These are phyloP conservation scores for Coemansia sp. DNA, from an alignment of 192 early-diverging fungal species.

Conservation along the genomic window DNA sequence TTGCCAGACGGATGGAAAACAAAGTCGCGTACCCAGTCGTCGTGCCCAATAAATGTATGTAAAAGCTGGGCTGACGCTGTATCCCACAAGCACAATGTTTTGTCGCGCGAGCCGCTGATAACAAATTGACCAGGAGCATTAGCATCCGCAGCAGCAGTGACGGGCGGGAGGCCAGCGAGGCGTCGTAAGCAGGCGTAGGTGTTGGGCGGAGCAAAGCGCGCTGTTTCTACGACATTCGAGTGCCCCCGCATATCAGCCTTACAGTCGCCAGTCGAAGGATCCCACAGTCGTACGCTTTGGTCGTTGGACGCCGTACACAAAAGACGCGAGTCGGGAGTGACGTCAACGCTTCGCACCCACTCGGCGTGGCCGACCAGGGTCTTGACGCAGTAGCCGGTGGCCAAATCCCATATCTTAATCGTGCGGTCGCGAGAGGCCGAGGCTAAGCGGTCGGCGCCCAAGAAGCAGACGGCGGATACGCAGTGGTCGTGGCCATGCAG, in stretches of 20 bases:
- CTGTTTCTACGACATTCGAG: constrained; percentile 93
- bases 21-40: constrained; percentile 90
- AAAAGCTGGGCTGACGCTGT: constrained; percentile 63
- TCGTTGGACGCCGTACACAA: constrained; percentile 82
- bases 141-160: constrained; percentile 39
- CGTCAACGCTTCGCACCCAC: constrained; percentile 81
- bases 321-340: constrained; percentile 67
- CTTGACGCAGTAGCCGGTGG: constrained; percentile 73
- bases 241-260: constrained; percentile 84
- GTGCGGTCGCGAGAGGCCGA: constrained; percentile 92
- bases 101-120: constrained; percentile 87
- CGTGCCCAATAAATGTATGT: constrained; percentile 81
- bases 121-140: constrained; percentile 65
- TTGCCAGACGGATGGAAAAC: constrained; percentile 83
- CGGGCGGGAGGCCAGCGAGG: constrained; percentile 60
- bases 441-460: constrained; percentile 76
- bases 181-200: constrained; percentile 68
- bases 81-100: constrained; percentile 89
- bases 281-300: constrained; percentile 87
- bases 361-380: constrained; percentile 80
- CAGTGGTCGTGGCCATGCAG: constrained; percentile 92
- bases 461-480: constrained; percentile 80
- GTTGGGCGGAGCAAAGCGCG: constrained; percentile 74
- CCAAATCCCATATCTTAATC: constrained; percentile 87
- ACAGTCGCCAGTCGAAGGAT: constrained; percentile 67